phyloP scores from a whole-genome alignment of 176 grass and related monocot species.

The Hyparrhenia diplandra region DNA sequence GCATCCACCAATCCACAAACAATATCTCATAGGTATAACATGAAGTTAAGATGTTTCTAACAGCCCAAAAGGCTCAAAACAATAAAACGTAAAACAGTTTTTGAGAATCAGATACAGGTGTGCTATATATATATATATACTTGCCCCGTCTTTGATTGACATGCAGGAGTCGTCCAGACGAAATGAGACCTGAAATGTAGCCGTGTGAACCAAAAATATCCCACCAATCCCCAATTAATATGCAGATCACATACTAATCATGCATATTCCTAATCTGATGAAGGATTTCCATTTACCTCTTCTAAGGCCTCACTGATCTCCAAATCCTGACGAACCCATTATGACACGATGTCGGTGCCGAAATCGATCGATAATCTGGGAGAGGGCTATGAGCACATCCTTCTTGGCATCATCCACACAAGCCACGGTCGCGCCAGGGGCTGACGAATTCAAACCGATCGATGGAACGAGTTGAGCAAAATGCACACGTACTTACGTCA shows the following conservation, averaged over 20 bases:
- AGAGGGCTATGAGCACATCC: constrained; percentile 71
- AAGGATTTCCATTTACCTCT: constrained; percentile 44
- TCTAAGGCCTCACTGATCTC: constrained; percentile 52
- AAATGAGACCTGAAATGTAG: constrained; percentile 72
- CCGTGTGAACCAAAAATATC: not conserved
- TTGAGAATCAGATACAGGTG: not conserved
- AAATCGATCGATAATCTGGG: constrained; percentile 99
- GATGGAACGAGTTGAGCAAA: not conserved
- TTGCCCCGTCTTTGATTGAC: constrained; percentile 85
- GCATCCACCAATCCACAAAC: not conserved
- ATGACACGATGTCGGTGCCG: constrained; percentile 89
- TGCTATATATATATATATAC: too few species aligned
- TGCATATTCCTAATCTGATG: not conserved
- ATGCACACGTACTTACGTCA: too few species aligned
- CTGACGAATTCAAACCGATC: constrained; percentile 6
- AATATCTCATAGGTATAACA: not conserved
- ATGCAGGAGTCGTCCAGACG: constrained; percentile 89
- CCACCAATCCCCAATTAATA: not conserved
- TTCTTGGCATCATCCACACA: constrained; percentile 65
- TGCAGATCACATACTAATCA: not conserved
- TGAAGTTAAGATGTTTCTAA: not conserved
- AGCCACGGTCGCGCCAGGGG: constrained; percentile 31
- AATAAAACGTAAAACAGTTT: not conserved
- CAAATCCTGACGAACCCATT: constrained; percentile 90
- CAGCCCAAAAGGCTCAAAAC: not conserved